phyloP scores from a whole-genome alignment of 2,329 filamentous ascomycete species.

The Diaporthe ilicicola region DNA sequence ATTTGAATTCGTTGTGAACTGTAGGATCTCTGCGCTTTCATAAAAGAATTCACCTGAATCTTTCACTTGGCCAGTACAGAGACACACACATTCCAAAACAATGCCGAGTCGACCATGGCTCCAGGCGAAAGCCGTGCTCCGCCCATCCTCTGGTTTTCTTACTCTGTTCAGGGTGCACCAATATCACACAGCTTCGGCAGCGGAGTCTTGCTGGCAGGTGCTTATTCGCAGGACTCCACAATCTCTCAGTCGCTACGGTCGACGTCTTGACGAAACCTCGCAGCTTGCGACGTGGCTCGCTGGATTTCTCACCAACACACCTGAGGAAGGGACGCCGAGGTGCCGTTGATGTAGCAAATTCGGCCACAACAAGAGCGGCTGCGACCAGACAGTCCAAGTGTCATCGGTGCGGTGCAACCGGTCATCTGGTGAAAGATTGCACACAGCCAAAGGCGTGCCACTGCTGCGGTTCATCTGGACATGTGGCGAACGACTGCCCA shows the following conservation, averaged over 20 bases:
- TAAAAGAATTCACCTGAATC: too few relatives aligned
- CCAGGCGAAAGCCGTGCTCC: not conserved
- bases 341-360: too few relatives aligned
- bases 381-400: not conserved
- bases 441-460: not conserved
- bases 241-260: not conserved
- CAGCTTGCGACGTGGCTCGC: not conserved
- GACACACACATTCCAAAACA: accelerated
- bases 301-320: not conserved
- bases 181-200: not conserved
- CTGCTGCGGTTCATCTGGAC: not conserved
- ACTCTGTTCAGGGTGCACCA: not conserved
- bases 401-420: not conserved
- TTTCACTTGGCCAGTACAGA: not conserved
- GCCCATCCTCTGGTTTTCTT: not conserved
- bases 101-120: not conserved
- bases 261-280: not conserved
- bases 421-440: not conserved
- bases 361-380: too few relatives aligned
- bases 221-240: too few relatives aligned
- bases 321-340: too few relatives aligned
- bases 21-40: too few relatives aligned
- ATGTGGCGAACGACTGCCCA: not conserved
- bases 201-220: not conserved
- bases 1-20: too few relatives aligned